These are phyloP conservation scores for Candida endomychidarum DNA, from an alignment of 805 yeast species.

Conservation along the genomic window DNA sequence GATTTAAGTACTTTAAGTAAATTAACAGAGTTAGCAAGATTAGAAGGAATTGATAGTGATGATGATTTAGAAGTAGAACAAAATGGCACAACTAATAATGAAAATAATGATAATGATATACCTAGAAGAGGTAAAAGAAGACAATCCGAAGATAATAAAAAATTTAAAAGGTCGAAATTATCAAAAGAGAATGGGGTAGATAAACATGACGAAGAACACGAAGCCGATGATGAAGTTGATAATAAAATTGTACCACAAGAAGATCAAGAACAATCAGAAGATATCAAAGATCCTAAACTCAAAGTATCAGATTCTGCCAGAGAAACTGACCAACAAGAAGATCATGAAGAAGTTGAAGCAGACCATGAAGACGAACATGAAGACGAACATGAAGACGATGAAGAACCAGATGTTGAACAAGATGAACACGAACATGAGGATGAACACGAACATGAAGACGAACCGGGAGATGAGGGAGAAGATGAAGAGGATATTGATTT, in stretches of 20 bases:
- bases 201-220: not conserved
- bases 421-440: slow-evolving; percentile 1
- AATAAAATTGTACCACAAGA: too few relatives aligned
- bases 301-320: too few relatives aligned
- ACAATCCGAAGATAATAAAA: not conserved
- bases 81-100: slow-evolving; percentile 3
- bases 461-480: slow-evolving; percentile 14
- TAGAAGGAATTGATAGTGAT: slow-evolving; percentile 38
- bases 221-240: slow-evolving; percentile 1
- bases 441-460: slow-evolving; percentile 16
- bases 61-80: slow-evolving; percentile 19
- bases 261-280: slow-evolving; percentile 18
- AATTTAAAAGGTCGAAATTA: slow-evolving; percentile 1
- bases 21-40: slow-evolving; percentile 42
- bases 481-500: slow-evolving; percentile 22
- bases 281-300: slow-evolving; percentile 12
- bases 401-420: slow-evolving; percentile 4
- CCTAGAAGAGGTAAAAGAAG: not conserved
- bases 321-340: too few relatives aligned
- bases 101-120: slow-evolving; percentile 10
- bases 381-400: slow-evolving; percentile 7
- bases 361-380: slow-evolving; percentile 4
- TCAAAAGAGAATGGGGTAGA: slow-evolving; percentile 1
- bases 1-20: slow-evolving; percentile 42
- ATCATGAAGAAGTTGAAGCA: slow-evolving; percentile 13